Evolutionary conservation across 2,329 filamentous ascomycete species (phyloP), one percentile per base, ranked within the genome.

Genomic region (Ceratocystiopsis brevicomis): DNA sequence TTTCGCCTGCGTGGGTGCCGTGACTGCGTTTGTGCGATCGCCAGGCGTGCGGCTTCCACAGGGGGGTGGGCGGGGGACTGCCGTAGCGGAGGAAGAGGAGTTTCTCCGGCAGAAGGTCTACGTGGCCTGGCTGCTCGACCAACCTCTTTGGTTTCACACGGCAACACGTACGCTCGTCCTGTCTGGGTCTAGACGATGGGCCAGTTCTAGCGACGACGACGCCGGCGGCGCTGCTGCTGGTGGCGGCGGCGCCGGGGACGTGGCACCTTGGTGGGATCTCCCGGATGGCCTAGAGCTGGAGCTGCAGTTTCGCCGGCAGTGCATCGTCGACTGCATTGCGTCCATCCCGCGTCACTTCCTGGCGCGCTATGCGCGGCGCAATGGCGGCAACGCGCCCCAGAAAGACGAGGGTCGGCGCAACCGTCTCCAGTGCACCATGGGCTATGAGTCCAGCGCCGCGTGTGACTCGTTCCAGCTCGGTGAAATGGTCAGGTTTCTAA

Each of bases 401-500:
- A 30, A 30, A 10, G 25, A 30, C 25, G 25, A 30, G 6, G 10
- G 10, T 9, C 25, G 25, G 6, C 25, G 25, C 25, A 6, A 30
- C 25, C 25, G 25, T 30, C 25, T 30, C 25, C 81, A 85, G 55
- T 86, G 81, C 57, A 75, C 74, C 52, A 67, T 84, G 0, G 80
- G 81, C 42, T 86, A 86, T 57, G 79, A 83, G 53, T 76, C 74
- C 2, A 81, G 75, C 48, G 59, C 69, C 2, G 73, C 79, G 37
- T 86, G 81, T 56, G 81, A 87, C 59, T 77, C 75, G 2, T 87
- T 80, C 53, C 81, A 87, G 58, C 69, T 87, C 1, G 81, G 81
- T 18, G 79, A 86, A 59, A 82, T 82, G 67, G 60, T 84, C 49
- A 76, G 75, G 50, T 86, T 86, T 57, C 69, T 86, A 34, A 61